Conservation (phyloP, 2,329 filamentous ascomycete genomes). For the Beauveria pseudobassiana region DNA sequence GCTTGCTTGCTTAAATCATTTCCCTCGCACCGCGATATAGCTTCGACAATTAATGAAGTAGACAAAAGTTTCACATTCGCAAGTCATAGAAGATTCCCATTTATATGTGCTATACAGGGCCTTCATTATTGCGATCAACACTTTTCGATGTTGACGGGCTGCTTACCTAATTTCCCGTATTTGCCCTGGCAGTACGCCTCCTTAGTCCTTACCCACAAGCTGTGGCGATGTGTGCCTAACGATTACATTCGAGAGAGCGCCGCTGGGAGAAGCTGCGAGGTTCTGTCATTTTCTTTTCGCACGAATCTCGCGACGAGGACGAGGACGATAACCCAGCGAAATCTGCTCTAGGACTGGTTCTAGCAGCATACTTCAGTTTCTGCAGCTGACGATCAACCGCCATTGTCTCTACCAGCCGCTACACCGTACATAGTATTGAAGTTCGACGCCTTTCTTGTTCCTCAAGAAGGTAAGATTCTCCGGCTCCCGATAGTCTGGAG, state of each 20-base stretch:
- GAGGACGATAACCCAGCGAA: neutral
- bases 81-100: no score
- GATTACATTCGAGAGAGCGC: constrained; percentile 19
- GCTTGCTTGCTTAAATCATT: no score
- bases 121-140: neutral
- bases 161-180: constrained; percentile 12
- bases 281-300: neutral
- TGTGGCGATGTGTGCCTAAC: neutral
- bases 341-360: neutral
- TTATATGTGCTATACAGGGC: no score
- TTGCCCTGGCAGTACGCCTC: constrained; percentile 17
- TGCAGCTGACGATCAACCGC: neutral
- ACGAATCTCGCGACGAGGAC: neutral
- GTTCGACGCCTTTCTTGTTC: neutral
- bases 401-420: neutral
- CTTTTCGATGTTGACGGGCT: neutral
- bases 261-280: neutral
- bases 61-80: no score
- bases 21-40: no score
- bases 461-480: neutral
- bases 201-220: constrained; percentile 20
- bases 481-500: neutral
- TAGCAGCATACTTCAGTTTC: neutral
- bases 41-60: no score
- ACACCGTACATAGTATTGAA: neutral